Evolutionary conservation across 2,329 filamentous ascomycete species (phyloP).

Genomic region (Magnaporthiopsis incrustans): DNA sequence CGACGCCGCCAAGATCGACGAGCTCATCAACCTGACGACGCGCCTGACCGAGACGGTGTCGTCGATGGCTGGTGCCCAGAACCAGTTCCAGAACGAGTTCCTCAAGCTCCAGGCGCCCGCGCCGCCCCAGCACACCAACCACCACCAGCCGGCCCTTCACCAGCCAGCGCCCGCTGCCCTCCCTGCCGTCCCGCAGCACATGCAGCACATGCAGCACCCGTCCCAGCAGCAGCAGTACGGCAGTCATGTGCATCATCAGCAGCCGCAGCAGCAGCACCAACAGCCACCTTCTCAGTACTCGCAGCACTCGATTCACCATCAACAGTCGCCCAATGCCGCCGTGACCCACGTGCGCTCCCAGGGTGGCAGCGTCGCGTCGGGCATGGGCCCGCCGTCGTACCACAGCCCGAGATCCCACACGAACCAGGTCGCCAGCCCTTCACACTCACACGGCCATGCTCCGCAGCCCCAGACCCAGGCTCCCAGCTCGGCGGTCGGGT

Average conservation of each 20-base stretch:
- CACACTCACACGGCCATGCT: constrained; percentile 19
- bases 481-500: not conserved
- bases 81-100: constrained; percentile 58
- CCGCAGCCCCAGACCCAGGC: constrained; percentile 14
- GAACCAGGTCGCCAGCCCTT: constrained; percentile 16
- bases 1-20: constrained; percentile 59
- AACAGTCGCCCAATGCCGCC: constrained; percentile 10
- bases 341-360: not conserved
- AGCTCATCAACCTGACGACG: constrained; percentile 59
- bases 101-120: constrained; percentile 38
- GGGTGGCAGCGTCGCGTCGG: constrained; percentile 2
- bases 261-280: constrained; percentile 1
- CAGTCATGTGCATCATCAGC: constrained; percentile 6
- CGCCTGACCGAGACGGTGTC: constrained; percentile 61
- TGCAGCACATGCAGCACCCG: constrained; percentile 16
- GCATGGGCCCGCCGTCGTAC: constrained; percentile 1
- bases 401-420: constrained; percentile 6
- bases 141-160: constrained; percentile 16
- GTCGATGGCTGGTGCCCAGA: constrained; percentile 60
- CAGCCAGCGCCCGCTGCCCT: not conserved
- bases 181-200: constrained; percentile 10
- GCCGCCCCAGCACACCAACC: constrained; percentile 11
- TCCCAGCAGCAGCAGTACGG: constrained; percentile 9
- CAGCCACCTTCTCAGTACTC: constrained; percentile 16
- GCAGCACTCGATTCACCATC: constrained; percentile 15